Conservation (phyloP, 108 stramenopile species). For the Nitzschia putrida region DNA sequence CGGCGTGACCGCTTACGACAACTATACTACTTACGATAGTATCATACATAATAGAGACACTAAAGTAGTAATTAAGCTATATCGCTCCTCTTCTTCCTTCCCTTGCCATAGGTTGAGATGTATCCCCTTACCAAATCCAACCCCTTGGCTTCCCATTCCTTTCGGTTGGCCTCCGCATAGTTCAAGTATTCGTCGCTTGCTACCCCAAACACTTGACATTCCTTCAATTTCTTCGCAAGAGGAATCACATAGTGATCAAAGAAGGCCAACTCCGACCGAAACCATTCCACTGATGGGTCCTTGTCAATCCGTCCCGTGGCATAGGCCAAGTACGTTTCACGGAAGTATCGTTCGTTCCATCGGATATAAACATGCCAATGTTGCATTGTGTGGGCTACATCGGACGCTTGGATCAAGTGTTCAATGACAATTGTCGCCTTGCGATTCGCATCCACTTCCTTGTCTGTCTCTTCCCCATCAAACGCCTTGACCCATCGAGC, state of each 20-base stretch:
- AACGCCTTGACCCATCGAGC: conserved; percentile 25
- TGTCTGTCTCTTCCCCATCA: neutral
- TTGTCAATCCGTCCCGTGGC: conserved; percentile 4
- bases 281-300: conserved; percentile 15
- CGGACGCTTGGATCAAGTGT: conserved; percentile 45
- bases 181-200: conserved; percentile 21
- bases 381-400: conserved; percentile 52
- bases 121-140: conserved; percentile 2
- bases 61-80: too few species aligned
- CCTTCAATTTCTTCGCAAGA: conserved; percentile 23
- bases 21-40: too few species aligned
- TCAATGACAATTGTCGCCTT: conserved; percentile 39
- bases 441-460: neutral
- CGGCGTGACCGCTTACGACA: too few species aligned
- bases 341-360: conserved; percentile 52
- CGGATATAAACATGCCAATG: conserved; percentile 46
- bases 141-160: conserved; percentile 13
- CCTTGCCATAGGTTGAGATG: neutral
- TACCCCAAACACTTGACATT: conserved; percentile 21
- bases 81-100: neutral
- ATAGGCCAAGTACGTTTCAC: conserved; percentile 30
- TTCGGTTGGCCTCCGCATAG: conserved; percentile 15
- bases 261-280: conserved; percentile 13
- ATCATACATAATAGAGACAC: too few species aligned
- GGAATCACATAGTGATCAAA: conserved; percentile 24